Evolutionary conservation across 257 asterid species (phyloP).

Genomic region (Penstemon newberryi): DNA sequence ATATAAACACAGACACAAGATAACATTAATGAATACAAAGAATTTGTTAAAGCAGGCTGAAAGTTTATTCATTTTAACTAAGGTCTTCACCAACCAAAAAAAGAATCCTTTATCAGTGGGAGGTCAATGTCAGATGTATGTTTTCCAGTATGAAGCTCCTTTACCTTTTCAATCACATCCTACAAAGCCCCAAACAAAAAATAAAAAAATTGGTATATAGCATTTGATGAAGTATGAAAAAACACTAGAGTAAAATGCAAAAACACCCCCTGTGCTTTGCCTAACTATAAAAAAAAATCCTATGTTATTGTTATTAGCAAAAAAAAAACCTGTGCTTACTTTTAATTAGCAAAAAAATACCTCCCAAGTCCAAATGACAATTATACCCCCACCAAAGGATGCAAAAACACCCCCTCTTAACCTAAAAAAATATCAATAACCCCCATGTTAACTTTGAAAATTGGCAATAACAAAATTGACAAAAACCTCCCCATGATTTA

Average conservation of each 20-base stretch:
- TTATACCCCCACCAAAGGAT: too few relatives aligned
- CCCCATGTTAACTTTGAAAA: not conserved
- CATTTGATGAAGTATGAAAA: constrained; percentile 7
- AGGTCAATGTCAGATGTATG: constrained; percentile 55
- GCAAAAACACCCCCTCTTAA: too few relatives aligned
- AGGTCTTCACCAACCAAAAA: constrained; percentile 60
- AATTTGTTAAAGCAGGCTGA: constrained; percentile 28
- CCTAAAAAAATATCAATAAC: too few relatives aligned
- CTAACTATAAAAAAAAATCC: too few relatives aligned
- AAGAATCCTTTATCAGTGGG: constrained; percentile 59
- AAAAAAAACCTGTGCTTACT: too few relatives aligned
- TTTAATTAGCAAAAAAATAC: too few relatives aligned
- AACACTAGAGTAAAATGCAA: too few relatives aligned
- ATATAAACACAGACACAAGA: constrained; percentile 31
- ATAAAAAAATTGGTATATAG: not conserved
- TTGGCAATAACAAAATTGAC: not conserved
- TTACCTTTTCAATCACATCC: constrained; percentile 64
- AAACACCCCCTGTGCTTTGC: too few relatives aligned
- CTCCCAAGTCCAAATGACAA: too few relatives aligned
- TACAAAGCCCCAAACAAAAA: constrained; percentile 34
- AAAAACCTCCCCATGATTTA: too few relatives aligned
- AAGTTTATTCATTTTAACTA: constrained; percentile 18
- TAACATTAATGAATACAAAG: constrained; percentile 8
- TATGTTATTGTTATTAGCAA: too few relatives aligned
- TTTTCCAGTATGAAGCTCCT: constrained; percentile 47